phyloP scores from a whole-genome alignment of 1,284 basidiomycete genomes.

The Abortiporus biennis region DNA sequence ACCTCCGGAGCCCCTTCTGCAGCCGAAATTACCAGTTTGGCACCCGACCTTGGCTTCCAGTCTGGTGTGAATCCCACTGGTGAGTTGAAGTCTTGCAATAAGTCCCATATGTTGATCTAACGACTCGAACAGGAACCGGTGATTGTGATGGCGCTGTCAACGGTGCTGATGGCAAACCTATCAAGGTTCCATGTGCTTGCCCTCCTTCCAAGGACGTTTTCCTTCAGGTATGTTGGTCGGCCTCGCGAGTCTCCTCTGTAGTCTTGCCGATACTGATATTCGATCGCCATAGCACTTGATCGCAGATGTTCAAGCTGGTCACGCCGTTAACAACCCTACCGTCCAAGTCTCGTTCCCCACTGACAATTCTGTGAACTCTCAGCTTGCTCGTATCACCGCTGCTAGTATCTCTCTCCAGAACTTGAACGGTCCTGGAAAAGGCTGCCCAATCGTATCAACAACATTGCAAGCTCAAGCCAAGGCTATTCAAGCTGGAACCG shows the following conservation, averaged over 20 bases:
- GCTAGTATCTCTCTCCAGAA: slow-evolving; percentile 33
- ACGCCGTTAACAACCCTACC: slow-evolving; percentile 16
- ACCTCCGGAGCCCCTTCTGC: slow-evolving; percentile 7
- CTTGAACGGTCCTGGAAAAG: slow-evolving; percentile 30
- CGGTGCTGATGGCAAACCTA: slow-evolving; percentile 23
- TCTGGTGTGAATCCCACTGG: slow-evolving; percentile 22
- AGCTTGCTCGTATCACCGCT: slow-evolving; percentile 29
- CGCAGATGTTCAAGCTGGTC: slow-evolving; percentile 30
- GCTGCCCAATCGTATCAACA: slow-evolving; percentile 33
- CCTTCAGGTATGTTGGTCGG: slow-evolving; percentile 20
- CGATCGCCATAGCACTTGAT: slow-evolving; percentile 19
- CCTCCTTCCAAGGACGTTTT: slow-evolving; percentile 29
- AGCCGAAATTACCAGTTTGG: slow-evolving; percentile 17
- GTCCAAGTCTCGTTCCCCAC: slow-evolving; percentile 30
- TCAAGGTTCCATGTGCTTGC: slow-evolving; percentile 34
- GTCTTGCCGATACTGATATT: slow-evolving; percentile 3
- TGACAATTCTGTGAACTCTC: slow-evolving; percentile 24
- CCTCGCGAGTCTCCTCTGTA: not conserved
- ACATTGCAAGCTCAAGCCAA: slow-evolving; percentile 29
- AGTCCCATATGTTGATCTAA: no score
- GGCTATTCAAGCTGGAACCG: slow-evolving; percentile 15
- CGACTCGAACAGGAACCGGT: no score
- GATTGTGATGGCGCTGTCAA: slow-evolving; percentile 27
- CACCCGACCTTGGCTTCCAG: slow-evolving; percentile 19
- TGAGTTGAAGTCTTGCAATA: no score